phyloP scores from a whole-genome alignment of 2,329 filamentous ascomycete species.

The Pleomassaria siparia region DNA sequence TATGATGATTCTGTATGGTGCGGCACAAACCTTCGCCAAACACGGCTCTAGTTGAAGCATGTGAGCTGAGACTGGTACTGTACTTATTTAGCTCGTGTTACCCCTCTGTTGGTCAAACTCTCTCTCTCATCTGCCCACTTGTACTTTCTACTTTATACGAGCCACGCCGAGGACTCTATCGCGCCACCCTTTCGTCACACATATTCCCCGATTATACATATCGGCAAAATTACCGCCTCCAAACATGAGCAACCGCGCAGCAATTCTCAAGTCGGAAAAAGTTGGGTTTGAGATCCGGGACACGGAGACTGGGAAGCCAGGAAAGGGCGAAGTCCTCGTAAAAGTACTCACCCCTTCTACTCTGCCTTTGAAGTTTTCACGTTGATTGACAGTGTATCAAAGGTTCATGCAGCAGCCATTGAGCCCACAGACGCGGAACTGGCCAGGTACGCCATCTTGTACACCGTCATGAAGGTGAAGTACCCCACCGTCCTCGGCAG shows the following conservation, averaged over 20 bases:
- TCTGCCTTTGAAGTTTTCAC: not conserved
- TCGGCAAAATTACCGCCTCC: not conserved
- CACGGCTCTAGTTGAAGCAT: no score
- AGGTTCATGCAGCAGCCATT: constrained; percentile 25
- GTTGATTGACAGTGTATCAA: not conserved
- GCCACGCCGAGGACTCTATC: not conserved
- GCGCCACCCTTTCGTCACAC: not conserved
- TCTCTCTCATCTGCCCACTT: no score
- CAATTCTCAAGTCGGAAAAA: constrained; percentile 18
- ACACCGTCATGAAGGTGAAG: constrained; percentile 16
- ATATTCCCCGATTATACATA: not conserved
- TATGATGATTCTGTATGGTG: no score
- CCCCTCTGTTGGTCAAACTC: no score
- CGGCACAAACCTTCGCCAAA: no score
- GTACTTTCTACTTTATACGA: no score
- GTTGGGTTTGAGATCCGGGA: constrained; percentile 17
- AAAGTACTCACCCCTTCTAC: constrained; percentile 8
- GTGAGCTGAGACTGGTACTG: no score
- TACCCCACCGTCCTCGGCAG: constrained; percentile 31
- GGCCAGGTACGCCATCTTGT: constrained; percentile 10
- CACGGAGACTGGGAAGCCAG: constrained; percentile 16
- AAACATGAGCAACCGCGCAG: constrained; percentile 19
- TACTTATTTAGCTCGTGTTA: no score
- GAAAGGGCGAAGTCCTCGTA: constrained; percentile 19
- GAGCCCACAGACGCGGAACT: constrained; percentile 28